Evolutionary conservation across 345 rosid species (phyloP), one percentile per base, ranked within the genome.

Genomic region (Populus simonii): DNA sequence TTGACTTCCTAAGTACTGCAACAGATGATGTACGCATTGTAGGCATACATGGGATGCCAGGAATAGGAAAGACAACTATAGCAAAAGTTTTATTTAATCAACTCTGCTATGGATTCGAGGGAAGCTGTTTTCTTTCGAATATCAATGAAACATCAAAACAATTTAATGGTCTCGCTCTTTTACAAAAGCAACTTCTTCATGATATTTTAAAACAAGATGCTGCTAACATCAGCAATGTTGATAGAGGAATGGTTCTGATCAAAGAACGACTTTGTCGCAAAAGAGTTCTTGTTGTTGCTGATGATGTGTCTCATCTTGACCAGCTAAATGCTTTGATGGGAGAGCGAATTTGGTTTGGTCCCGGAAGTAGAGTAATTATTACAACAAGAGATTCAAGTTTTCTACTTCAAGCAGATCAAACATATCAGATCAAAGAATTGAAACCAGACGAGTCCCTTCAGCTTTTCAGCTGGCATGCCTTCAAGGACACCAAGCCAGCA

Each of bases 291-390:
- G 36, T 76, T 69, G 74, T 76, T 69, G 69, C 41, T 69, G 74
- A 76, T 27, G 79, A 69, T 39, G 43, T 76, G 6, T 25, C 53
- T 36, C 51, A 43, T 5, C 5, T 9, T 43, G 31, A 76, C 5
- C 74, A 70, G 23, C 2, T 76, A 7, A 18, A 55, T n/a, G 66
- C 53, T 3, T 22, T 76, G 1, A 27, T 61, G 15, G 79, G 74
- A 59, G 61, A 36, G 79, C 47, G 12, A 12, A 39, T 13, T 10
- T 59, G 74, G 74, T 38, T 70, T 57, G 15, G 45, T 17, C 18
- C 65, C 1, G 79, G 74, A 70, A 76, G 79, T 29, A 76, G 61
- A n/a, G n/a, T n/a, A n/a, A n/a, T n/a, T n/a, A n/a, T n/a, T n/a
- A n/a, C n/a, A n/a, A n/a, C n/a, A n/a, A 18, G 70, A 27, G 20